phyloP scores from a whole-genome alignment of 768 basidiomycete genomes.

The Suillus ampliporus region DNA sequence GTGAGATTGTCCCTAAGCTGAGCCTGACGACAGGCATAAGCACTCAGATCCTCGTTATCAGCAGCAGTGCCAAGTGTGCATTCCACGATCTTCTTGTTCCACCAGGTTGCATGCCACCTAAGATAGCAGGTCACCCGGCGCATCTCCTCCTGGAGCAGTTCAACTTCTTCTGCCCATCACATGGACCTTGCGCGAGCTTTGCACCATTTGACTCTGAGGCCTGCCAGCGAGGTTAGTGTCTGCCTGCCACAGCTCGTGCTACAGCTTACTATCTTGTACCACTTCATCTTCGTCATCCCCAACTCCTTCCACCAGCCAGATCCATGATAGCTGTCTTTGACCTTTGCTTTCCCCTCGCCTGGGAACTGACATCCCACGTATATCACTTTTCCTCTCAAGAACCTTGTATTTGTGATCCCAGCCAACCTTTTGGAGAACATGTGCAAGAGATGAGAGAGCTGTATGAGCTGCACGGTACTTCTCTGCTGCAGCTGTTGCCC shows the following conservation, averaged over 20 bases:
- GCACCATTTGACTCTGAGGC: background rate
- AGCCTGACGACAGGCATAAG: background rate
- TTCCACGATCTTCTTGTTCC: background rate
- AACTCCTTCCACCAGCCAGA: background rate
- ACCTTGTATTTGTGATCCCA: background rate
- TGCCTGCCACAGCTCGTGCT: no score
- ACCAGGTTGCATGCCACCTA: background rate
- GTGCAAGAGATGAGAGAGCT: background rate
- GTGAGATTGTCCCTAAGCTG: background rate
- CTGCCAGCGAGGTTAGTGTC: background rate
- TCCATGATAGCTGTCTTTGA: background rate
- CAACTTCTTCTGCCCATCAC: background rate
- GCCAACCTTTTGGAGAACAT: background rate
- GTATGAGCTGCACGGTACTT: background rate
- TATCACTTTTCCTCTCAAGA: no score
- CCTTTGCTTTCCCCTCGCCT: background rate
- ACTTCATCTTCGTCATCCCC: background rate
- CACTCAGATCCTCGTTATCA: background rate
- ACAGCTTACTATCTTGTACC: no score
- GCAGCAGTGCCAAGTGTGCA: background rate
- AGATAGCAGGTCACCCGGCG: background rate
- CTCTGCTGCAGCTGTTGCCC: background rate
- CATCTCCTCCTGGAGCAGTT: constrained; percentile 8
- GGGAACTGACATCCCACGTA: no score
- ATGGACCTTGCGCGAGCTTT: background rate